Evolutionary conservation across 257 asterid genomes (phyloP).

Genomic region (Anisodus acutangulus): DNA sequence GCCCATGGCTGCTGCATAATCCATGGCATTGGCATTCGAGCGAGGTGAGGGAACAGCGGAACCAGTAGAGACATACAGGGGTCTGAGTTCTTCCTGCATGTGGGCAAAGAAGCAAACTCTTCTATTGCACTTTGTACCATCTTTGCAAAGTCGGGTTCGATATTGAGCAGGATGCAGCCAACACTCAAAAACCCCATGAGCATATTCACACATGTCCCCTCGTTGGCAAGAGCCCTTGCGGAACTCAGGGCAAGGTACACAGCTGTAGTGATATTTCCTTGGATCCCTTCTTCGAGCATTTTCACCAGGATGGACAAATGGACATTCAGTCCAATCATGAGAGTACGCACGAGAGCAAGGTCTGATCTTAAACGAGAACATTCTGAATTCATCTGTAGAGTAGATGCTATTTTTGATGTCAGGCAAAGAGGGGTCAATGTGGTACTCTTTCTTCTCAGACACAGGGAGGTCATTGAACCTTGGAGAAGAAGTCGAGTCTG

Average conservation of each 20-base stretch:
- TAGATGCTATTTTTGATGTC: slow-evolving; percentile 84
- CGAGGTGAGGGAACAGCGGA: slow-evolving; percentile 81
- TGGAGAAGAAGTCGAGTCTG: slow-evolving; percentile 47
- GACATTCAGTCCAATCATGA: slow-evolving; percentile 98
- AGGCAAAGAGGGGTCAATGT: slow-evolving; percentile 77
- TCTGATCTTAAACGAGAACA: slow-evolving; percentile 82
- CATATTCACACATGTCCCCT: slow-evolving; percentile 86
- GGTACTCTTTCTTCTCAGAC: slow-evolving; percentile 75
- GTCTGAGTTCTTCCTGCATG: slow-evolving; percentile 73
- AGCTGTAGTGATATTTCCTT: slow-evolving; percentile 75
- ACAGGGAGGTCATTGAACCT: slow-evolving; percentile 39
- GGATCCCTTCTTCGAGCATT: slow-evolving; percentile 91
- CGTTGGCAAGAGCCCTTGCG: slow-evolving; percentile 84
- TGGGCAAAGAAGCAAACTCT: slow-evolving; percentile 95
- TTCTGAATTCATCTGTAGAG: slow-evolving; percentile 82
- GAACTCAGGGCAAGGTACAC: slow-evolving; percentile 84
- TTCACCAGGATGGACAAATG: slow-evolving; percentile 92
- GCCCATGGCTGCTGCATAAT: slow-evolving; percentile 66
- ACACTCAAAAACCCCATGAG: slow-evolving; percentile 89
- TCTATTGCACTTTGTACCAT: slow-evolving; percentile 67
- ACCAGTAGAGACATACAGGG: slow-evolving; percentile 76
- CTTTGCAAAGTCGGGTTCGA: slow-evolving; percentile 83
- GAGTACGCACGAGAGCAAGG: slow-evolving; percentile 92
- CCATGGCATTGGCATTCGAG: slow-evolving; percentile 49
- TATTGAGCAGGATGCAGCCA: slow-evolving; percentile 96